Evolutionary conservation across 495 filamentous ascomycete species (phyloP).

Genomic region (Zalerion maritima): DNA sequence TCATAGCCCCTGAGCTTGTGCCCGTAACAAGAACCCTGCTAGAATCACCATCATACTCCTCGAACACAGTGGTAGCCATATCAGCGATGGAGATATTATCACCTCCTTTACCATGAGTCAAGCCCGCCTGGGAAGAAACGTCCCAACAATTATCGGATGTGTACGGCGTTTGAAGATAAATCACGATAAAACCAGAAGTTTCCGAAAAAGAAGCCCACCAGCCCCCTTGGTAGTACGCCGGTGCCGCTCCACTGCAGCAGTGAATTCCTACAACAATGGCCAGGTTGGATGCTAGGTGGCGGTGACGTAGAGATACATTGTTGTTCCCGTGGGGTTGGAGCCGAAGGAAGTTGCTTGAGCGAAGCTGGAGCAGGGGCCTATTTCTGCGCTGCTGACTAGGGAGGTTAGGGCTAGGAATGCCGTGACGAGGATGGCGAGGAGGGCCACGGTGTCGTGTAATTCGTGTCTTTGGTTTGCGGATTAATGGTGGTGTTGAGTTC

Average conservation of each 20-base stretch:
- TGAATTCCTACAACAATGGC: slow-evolving; percentile 20
- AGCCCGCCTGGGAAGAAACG: slow-evolving; percentile 26
- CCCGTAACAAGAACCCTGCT: slow-evolving; percentile 36
- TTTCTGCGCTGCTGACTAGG: too few species aligned
- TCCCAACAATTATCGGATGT: slow-evolving; percentile 44
- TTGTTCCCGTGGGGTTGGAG: slow-evolving; percentile 18
- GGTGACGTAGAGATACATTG: slow-evolving; percentile 28
- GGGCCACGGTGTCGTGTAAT: too few species aligned
- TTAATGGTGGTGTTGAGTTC: too few species aligned
- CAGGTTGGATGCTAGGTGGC: slow-evolving; percentile 19
- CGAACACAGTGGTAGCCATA: slow-evolving; percentile 39
- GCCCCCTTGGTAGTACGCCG: slow-evolving; percentile 20
- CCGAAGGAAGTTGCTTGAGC: slow-evolving; percentile 24
- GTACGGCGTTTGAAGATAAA: slow-evolving; percentile 34
- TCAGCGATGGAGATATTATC: slow-evolving; percentile 38
- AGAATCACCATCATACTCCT: slow-evolving; percentile 32
- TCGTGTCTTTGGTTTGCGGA: too few species aligned
- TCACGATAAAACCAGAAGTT: slow-evolving; percentile 35
- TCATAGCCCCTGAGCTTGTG: slow-evolving; percentile 41
- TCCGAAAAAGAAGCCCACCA: slow-evolving; percentile 27
- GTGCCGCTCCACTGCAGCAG: slow-evolving; percentile 19
- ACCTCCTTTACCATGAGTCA: slow-evolving; percentile 38
- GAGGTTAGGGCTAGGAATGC: too few species aligned
- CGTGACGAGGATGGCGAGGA: too few species aligned
- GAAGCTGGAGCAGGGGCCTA: too few species aligned